phyloP scores from a whole-genome alignment of 2,329 filamentous ascomycete species.

The Alternaria sp. region DNA sequence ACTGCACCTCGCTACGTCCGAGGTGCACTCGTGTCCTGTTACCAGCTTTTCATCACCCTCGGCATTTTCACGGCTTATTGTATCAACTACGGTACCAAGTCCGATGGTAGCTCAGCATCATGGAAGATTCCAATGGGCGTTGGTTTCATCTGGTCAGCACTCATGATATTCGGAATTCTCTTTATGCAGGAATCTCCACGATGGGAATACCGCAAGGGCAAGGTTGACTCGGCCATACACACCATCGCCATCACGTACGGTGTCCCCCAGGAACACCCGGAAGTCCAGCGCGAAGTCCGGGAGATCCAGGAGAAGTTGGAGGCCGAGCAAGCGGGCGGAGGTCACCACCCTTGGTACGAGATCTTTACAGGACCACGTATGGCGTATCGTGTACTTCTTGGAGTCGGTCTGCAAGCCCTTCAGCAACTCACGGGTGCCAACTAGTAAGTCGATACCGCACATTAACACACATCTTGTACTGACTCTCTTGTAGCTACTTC shows the following conservation, averaged over 20 bases:
- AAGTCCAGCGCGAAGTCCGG: conserved; percentile 59
- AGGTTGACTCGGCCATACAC: conserved; percentile 57
- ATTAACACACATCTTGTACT: not conserved
- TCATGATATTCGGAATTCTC: conserved; percentile 61
- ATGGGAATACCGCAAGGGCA: conserved; percentile 64
- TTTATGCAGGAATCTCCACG: conserved; percentile 65
- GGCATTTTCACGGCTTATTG: conserved; percentile 64
- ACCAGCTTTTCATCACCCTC: conserved; percentile 73
- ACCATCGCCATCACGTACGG: conserved; percentile 64
- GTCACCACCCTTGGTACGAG: conserved; percentile 57
- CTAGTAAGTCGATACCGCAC: conserved; percentile 60
- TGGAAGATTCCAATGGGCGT: conserved; percentile 71
- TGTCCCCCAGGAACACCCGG: conserved; percentile 61
- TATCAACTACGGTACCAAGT: conserved; percentile 67
- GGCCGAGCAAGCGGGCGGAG: conserved; percentile 55
- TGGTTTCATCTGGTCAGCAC: conserved; percentile 62
- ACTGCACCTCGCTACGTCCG: conserved; percentile 69
- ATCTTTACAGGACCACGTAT: conserved; percentile 71
- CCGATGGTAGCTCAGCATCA: conserved; percentile 55
- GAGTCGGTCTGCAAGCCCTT: conserved; percentile 67
- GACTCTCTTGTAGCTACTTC: conserved; percentile 57
- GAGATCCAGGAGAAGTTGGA: conserved; percentile 65
- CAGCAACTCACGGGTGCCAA: conserved; percentile 74
- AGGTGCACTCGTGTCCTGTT: conserved; percentile 67
- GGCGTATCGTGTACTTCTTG: conserved; percentile 67